Evolutionary conservation across 257 asterid genomes (phyloP), one percentile per base, ranked within the genome.

Genomic region (Vinca minor): DNA sequence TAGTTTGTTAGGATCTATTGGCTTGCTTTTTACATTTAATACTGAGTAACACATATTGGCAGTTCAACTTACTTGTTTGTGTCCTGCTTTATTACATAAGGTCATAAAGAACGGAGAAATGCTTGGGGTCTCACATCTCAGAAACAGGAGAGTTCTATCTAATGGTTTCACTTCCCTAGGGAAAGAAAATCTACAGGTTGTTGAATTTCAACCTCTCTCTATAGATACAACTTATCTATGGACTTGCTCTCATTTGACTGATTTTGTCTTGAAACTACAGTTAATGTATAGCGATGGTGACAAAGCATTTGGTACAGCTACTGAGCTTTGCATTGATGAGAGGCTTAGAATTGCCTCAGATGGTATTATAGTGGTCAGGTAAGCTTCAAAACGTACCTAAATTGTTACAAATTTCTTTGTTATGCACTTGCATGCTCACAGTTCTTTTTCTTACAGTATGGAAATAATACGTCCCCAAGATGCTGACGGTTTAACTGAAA

Each of bases 271-370:
- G 59, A 74, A 71, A 55, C 62, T 71, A 67, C 87, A 93, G 97
- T 80, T 89, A 81, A 93, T 89, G 99, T 93, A 84, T 77, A 93
- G 96, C 64, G 99, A 93, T 70, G 99, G 99, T 52, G 97, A 93
- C 87, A 93, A 89, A 84, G 99, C 99, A 80, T 93, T 89, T 77
- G 99, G 97, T 59, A 82, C 99, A 10, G 85, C 96, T 55, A 62
- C 88, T 67, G 97, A 93, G 71, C 86, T 93, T 25, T 85, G 96
- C 71, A 54, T 93, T 42, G 97, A 89, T n/a, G 99, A 93, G 83
- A 87, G 97, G 78, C 75, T 72, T 76, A 83, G 87, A 75, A 85
- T 93, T 75, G 94, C 97, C 66, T 76, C 94, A 3, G 99, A 93
- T 82, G 99, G 99, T 63, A 93, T 93, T 58, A 85, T 93, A 78